Evolutionary conservation across 2,329 filamentous ascomycete genomes (phyloP), one percentile per base, ranked within the genome.

Genomic region (Zymoseptoria tritici): DNA sequence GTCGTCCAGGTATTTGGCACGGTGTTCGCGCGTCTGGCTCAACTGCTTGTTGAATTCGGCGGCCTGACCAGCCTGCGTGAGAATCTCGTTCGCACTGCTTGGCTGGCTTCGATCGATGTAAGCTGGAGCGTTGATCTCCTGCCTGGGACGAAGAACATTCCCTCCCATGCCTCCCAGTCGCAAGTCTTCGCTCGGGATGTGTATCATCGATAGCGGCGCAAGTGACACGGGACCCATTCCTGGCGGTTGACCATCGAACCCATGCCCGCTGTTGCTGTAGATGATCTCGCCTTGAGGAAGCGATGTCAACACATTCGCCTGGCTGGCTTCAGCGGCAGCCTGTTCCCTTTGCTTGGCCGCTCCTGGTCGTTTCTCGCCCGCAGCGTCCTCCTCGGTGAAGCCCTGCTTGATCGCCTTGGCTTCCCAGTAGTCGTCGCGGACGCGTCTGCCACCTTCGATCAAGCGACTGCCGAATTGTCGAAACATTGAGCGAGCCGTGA

Each of bases 361-460:
- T 57, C 94, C 94, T 5, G 94, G 94, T 64, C 94, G 83, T 80
- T 99, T 97, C 77, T 99, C 94, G 49, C 94, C 94, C 3, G 94
- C 94, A 55, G 92, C 82, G 74, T 99, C 94, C 64, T 95, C 91
- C 74, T 99, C 94, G 1, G 94, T 99, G 72, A 99, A 99, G 9
- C 94, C 94, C 76, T 99, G 94, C 76, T 97, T 99, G 54, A 89
- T 84, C 7, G 94, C 94, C 76, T 97, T 97, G 71, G 88, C 90
- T 75, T 97, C 94, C 94, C 94, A 99, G 76, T 99, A 99, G 73
- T 99, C 94, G 76, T 99, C 94, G 55, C 94, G 87, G 50, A 99
- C 94, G 60, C 94, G 83, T 63, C 93, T 84, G 36, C 94, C 94
- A 70, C 92, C 90, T 42, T 89, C 85, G 64, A 99, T 94, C 56